Evolutionary conservation across 768 basidiomycete species (phyloP), one percentile per base, ranked within the genome.

Genomic region (Amanita rubescens): DNA sequence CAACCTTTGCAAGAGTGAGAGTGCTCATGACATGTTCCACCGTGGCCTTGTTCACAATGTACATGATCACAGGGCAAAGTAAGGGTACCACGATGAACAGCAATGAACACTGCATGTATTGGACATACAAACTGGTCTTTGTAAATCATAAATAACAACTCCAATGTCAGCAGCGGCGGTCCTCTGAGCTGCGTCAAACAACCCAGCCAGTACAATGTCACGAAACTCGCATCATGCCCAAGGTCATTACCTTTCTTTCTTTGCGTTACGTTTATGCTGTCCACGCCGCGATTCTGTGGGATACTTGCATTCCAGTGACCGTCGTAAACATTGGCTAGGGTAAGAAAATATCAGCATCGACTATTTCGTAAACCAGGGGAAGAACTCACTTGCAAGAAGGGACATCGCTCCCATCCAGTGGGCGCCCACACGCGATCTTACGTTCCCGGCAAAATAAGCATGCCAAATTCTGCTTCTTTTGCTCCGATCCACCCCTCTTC

Each of bases 261-360:
- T 55, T n/a, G 54, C 19, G 12, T 38, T 51, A 7, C 54, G 35
- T 22, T 55, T 55, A 49, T 55, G 54, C 20, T 55, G 54, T 42
- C 54, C 54, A 3, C 54, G 35, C 1, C 48, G 27, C 24, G 76
- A 75, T 56, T 74, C 75, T 6, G 68, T 69, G 4, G 79, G 78
- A 56, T 79, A 79, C 58, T 74, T 71, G 58, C 78, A 80, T 53
- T 69, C 69, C 53, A 78, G 70, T 49, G 73, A 71, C 10, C 78
- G 71, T 39, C 76, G 69, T 20, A 72, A 73, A 58, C 78, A 80
- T 66, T 80, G 78, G 63, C 77, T 79, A 59, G 48, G 55, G 15
- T 54, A n/a, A n/a, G n/a, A 17, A 1, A 30, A 30, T 24, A 15
- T 33, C 55, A 45, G 27, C n/a, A 19, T 10, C 12, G n/a, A 20